Base-by-base conservation (phyloP, 768 basidiomycete genomes). In the Cystofilobasidium capitatum region DNA sequence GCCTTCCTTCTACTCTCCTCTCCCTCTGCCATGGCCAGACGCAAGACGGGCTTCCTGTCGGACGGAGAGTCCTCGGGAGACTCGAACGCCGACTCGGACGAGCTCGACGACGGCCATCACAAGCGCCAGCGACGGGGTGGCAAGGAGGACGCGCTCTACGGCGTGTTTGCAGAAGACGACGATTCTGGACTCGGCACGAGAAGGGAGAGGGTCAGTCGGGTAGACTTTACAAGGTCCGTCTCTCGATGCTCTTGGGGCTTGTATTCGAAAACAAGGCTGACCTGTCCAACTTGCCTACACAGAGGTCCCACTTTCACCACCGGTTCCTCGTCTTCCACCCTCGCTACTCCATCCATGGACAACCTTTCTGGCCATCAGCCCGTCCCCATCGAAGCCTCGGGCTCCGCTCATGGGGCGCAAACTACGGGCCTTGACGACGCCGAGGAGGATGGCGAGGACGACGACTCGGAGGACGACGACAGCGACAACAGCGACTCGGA, bases 131-230 rank as follows among this genome's bases (percentile, higher is more conserved):
- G 84, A 69, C 84, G 74, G 77, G 69, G 81, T 65, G 84, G 80
- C 31, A 86, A 85, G 73, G 87, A 91, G 64, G 85, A 86, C 69
- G 84, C 84, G 1, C 76, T 84, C n/a, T 88, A 89, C 72, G 89
- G 88, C 5, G 79, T 88, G 0, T 89, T 88, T 76, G 87, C 79
- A 1, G 83, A 85, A 6, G 84, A 87, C 63, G 86, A 85, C 70
- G 86, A 88, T 29, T 9, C 3, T 8, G 26, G 39, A n/a, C 39
- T 60, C 29, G 55, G 66, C 35, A 54, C 36, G 33, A 24, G 49
- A 26, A 31, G 57, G 20, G 64, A 51, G 24, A 57, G 54, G 3
- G 39, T 7, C 9, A 42, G 26, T 26, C 33, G 44, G 35, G 58
- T 42, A 17, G 63, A 69, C 42, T 64, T 57, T 39, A 60, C 68